Evolutionary conservation across 2,329 filamentous ascomycete genomes (phyloP).

Genomic region (Colletotrichum sp.): DNA sequence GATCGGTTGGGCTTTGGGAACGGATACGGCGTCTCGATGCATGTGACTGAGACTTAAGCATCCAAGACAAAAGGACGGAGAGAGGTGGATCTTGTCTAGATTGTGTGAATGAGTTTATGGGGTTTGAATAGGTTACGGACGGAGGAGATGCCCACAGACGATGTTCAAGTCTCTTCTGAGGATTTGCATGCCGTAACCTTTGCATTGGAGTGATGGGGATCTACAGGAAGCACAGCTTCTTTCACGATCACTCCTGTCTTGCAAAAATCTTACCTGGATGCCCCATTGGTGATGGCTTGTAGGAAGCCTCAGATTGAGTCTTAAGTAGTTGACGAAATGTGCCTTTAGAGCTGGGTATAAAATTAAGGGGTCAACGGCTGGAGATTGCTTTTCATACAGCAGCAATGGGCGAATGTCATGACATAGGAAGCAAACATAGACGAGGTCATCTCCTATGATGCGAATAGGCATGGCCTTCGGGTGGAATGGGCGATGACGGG

Average conservation of each 20-base stretch:
- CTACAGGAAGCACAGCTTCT: accelerated
- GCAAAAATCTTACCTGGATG: accelerated
- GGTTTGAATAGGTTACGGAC: not conserved
- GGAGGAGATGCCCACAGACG: accelerated
- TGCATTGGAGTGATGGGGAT: not conserved
- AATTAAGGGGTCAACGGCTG: accelerated
- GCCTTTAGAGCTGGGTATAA: not conserved
- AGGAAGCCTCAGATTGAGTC: not conserved
- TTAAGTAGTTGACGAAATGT: not conserved
- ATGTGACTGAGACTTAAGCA: too few species aligned
- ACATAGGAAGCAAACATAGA: accelerated
- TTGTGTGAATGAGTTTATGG: too few species aligned
- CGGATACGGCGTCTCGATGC: too few species aligned
- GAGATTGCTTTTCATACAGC: not conserved
- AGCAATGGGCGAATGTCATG: too few species aligned
- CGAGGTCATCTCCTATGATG: accelerated
- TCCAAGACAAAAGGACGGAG: too few species aligned
- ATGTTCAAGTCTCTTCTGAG: not conserved
- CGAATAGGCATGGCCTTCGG: accelerated
- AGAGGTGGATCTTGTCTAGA: too few species aligned
- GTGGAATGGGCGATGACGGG: accelerated
- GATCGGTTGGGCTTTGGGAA: too few species aligned
- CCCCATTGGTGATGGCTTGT: not conserved
- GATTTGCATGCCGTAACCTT: accelerated
- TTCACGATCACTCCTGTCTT: not conserved